Conservation (phyloP, 169 alveolate species). For the Eimeria nieschulzi region DNA sequence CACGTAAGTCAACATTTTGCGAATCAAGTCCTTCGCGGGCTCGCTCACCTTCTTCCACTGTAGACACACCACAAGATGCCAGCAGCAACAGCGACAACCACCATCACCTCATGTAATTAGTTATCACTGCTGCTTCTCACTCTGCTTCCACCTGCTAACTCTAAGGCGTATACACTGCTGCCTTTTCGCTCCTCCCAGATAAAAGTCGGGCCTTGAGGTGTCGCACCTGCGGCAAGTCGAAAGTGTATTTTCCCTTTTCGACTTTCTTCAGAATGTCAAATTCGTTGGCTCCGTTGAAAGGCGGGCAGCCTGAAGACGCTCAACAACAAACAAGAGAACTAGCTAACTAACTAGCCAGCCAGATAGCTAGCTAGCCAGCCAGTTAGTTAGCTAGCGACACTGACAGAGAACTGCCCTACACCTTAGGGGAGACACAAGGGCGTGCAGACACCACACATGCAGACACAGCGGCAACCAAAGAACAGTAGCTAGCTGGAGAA, state of each 20-base stretch:
- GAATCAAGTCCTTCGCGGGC: slow-evolving; percentile 89
- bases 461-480: background rate
- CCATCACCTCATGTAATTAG: background rate
- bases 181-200: too few species aligned
- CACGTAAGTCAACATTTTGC: slow-evolving; percentile 88
- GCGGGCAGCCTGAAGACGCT: slow-evolving; percentile 87
- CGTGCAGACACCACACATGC: background rate
- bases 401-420: background rate
- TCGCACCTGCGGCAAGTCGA: slow-evolving; percentile 71
- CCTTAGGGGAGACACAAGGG: background rate
- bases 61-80: background rate
- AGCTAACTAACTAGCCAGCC: slow-evolving; percentile 37
- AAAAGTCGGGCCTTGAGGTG: background rate
- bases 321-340: slow-evolving; percentile 44
- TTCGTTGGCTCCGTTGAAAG: slow-evolving; percentile 90
- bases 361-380: background rate
- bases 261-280: slow-evolving; percentile 90
- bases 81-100: background rate
- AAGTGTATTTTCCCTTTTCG: slow-evolving; percentile 83
- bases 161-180: too few species aligned
- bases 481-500: background rate
- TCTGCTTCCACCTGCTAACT: too few species aligned
- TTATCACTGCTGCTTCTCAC: too few species aligned
- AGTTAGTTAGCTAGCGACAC: too few species aligned
- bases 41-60: slow-evolving; percentile 89